These are phyloP conservation scores for Phaffia tasmanica DNA, from an alignment of 768 basidiomycete genomes.

Conservation along the genomic window DNA sequence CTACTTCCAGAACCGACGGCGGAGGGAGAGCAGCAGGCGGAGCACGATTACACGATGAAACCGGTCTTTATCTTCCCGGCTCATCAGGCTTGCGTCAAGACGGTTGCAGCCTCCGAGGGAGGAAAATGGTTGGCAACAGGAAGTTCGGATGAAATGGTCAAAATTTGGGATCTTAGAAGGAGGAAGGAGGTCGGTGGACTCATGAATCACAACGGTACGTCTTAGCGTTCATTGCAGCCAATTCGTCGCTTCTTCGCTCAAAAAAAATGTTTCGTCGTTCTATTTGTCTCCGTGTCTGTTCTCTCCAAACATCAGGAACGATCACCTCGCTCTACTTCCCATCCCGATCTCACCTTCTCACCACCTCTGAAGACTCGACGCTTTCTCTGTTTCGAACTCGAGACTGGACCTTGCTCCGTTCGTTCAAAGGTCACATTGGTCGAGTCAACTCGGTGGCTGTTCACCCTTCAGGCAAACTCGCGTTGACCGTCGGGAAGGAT, in stretches of 20 bases:
- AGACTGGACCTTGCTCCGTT: conserved; percentile 82
- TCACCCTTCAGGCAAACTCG: conserved; percentile 86
- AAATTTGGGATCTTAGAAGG: conserved; percentile 88
- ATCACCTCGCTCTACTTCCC: conserved; percentile 81
- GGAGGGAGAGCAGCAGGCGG: background rate
- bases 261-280: background rate
- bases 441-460: conserved; percentile 80
- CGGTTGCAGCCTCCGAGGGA: conserved; percentile 71
- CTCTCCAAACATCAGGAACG: conserved; percentile 51
- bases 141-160: conserved; percentile 89
- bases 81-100: conserved; percentile 83
- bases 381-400: conserved; percentile 80
- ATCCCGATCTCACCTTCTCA: conserved; percentile 75
- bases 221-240: background rate
- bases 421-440: conserved; percentile 85
- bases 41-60: conserved; percentile 42
- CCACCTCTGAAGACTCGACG: conserved; percentile 85
- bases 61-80: conserved; percentile 96
- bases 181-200: conserved; percentile 88
- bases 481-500: conserved; percentile 81
- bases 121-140: conserved; percentile 96
- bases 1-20: conserved; percentile 35
- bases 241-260: background rate
- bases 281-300: background rate
- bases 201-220: conserved; percentile 83